phyloP scores from a whole-genome alignment of 2,329 filamentous ascomycete genomes.

The Trichoderma brevicompactum region DNA sequence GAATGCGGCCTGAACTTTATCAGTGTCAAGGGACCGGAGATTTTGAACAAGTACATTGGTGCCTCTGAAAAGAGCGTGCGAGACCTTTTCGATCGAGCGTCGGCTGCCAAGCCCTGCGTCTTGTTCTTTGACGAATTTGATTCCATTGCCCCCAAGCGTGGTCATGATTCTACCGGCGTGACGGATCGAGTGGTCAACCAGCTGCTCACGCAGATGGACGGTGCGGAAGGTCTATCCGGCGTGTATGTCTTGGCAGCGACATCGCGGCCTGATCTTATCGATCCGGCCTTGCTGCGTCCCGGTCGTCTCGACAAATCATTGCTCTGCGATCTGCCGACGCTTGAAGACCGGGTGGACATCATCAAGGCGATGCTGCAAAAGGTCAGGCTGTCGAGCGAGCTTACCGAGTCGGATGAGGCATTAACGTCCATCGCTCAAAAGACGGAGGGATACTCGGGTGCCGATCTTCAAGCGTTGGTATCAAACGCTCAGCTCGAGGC shows the following conservation, averaged over 20 bases:
- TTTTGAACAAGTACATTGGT: conserved; percentile 98
- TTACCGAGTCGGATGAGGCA: conserved; percentile 60
- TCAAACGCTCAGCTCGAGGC: conserved; percentile 97
- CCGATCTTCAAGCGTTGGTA: conserved; percentile 90
- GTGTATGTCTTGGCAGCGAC: conserved; percentile 97
- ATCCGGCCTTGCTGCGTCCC: conserved; percentile 87
- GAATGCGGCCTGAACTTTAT: conserved; percentile 99
- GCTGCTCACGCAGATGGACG: conserved; percentile 97
- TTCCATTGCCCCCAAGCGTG: conserved; percentile 94
- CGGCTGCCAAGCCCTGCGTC: conserved; percentile 88
- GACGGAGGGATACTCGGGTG: conserved; percentile 91
- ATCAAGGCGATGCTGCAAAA: conserved; percentile 82
- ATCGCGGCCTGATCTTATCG: conserved; percentile 89
- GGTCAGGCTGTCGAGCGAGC: conserved; percentile 70
- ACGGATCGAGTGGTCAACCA: conserved; percentile 98
- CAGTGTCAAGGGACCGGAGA: conserved; percentile 96
- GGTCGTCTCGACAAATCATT: conserved; percentile 92
- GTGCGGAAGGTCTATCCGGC: conserved; percentile 89
- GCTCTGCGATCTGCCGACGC: conserved; percentile 83
- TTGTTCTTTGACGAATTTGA: conserved; percentile 99
- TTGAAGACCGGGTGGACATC: conserved; percentile 86
- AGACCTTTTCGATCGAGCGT: conserved; percentile 90
- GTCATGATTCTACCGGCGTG: conserved; percentile 97
- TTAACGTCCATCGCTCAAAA: conserved; percentile 74
- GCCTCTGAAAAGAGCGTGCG: conserved; percentile 95